Percentiles rank a stretch among this genome's conserved stretches.
Evolutionary conservation across 2,329 filamentous ascomycete genomes (phyloP).

Genomic region (Xylariaceae sp.): DNA sequence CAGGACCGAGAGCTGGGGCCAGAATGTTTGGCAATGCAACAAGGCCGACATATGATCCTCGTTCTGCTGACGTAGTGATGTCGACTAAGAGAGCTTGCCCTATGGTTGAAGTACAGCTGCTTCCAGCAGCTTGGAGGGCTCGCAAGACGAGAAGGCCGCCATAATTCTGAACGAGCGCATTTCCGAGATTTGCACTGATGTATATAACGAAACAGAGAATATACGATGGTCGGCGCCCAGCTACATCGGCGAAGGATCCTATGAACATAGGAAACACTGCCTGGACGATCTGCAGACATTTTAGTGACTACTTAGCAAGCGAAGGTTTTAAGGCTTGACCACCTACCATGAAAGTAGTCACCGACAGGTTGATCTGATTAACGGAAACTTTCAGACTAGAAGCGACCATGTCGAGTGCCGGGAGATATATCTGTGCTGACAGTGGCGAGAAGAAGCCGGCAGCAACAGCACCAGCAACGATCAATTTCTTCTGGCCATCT

Average conservation of each 20-base stretch:
- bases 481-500: constrained; percentile 26
- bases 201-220: constrained; percentile 45
- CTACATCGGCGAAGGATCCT: constrained; percentile 45
- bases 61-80: constrained; percentile 51
- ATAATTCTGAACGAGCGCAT: constrained; percentile 43
- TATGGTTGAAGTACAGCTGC: constrained; percentile 52
- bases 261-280: constrained; percentile 48
- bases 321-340: not conserved
- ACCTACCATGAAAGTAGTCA: constrained; percentile 33
- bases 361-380: constrained; percentile 34
- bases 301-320: constrained; percentile 20
- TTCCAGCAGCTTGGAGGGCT: constrained; percentile 48
- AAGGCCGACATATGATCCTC: constrained; percentile 52
- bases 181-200: constrained; percentile 42
- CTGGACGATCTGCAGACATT: constrained; percentile 44
- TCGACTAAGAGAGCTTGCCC: constrained; percentile 52
- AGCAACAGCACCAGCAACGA: constrained; percentile 28
- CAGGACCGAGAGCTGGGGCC: constrained; percentile 38
- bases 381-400: constrained; percentile 36
- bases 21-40: constrained; percentile 42
- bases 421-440: constrained; percentile 41
- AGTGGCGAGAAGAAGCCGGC: constrained; percentile 32
- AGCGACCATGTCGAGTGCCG: constrained; percentile 39
- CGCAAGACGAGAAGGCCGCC: constrained; percentile 44
- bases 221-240: constrained; percentile 45